Evolutionary conservation across 768 basidiomycete species (phyloP).

Genomic region (Trametes coccinea): DNA sequence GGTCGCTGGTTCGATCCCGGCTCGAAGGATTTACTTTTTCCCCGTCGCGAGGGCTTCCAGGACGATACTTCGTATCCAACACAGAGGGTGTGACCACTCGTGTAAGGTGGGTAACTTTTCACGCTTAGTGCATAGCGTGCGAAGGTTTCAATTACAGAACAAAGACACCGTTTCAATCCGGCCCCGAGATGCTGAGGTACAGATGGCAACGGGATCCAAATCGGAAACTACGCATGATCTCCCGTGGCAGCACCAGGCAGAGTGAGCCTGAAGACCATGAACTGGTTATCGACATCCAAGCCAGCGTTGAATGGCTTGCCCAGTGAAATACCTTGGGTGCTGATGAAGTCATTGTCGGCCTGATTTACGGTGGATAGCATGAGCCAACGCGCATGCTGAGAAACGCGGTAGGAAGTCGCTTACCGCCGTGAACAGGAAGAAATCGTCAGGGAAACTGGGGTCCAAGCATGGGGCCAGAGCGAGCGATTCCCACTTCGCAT

Average conservation of each 20-base stretch:
- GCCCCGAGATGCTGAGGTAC: too few species aligned
- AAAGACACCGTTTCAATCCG: too few species aligned
- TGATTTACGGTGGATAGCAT: constrained; percentile 19
- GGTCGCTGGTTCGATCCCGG: constrained; percentile 28
- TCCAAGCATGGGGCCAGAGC: constrained; percentile 58
- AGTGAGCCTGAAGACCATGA: constrained; percentile 62
- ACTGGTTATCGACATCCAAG: constrained; percentile 59
- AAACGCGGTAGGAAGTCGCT: constrained; percentile 24
- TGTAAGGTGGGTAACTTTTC: too few species aligned
- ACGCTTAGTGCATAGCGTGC: too few species aligned
- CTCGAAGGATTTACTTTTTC: constrained; percentile 13
- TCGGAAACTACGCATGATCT: neutral
- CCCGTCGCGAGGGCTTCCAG: too few species aligned
- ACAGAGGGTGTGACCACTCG: too few species aligned
- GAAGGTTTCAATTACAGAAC: too few species aligned
- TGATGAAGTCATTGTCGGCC: constrained; percentile 68
- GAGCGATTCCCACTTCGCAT: constrained; percentile 68
- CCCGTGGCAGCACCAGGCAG: constrained; percentile 37
- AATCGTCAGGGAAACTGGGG: constrained; percentile 56
- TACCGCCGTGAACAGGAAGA: constrained; percentile 65
- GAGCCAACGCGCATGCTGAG: neutral
- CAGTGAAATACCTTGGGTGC: constrained; percentile 50
- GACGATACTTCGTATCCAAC: too few species aligned
- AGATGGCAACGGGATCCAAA: too few species aligned
- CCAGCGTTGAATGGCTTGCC: constrained; percentile 56